Conservation (phyloP, 805 yeast genomes). For the Helenozyma baotianmanensis region DNA sequence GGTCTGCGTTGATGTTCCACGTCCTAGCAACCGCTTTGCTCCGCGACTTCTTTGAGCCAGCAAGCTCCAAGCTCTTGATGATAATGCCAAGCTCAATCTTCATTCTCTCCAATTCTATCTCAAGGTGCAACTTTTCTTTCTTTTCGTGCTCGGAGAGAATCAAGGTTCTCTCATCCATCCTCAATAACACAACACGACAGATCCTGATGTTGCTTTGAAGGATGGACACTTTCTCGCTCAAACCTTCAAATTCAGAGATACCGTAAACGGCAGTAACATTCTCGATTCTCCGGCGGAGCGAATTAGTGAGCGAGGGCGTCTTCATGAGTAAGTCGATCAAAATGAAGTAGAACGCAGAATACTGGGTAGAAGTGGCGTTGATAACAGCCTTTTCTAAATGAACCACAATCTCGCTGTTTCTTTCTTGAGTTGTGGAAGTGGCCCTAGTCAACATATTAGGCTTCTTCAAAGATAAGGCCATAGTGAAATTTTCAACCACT, state of each 20-base stretch:
- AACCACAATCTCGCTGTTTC: constrained; percentile 25
- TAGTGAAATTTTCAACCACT: constrained; percentile 31
- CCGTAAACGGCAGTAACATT: constrained; percentile 36
- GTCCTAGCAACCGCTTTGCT: constrained; percentile 7
- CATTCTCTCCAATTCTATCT: constrained; percentile 31
- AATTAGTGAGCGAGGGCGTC: constrained; percentile 22
- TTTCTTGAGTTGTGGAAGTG: constrained; percentile 14
- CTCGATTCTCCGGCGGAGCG: constrained; percentile 35
- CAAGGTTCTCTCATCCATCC: constrained; percentile 32
- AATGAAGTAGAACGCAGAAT: constrained; percentile 31
- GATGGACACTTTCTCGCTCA: constrained; percentile 24
- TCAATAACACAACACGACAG: constrained; percentile 33
- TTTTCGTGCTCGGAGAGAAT: constrained; percentile 18
- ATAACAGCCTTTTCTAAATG: constrained; percentile 36
- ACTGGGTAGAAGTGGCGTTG: constrained; percentile 36
- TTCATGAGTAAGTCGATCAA: constrained; percentile 33
- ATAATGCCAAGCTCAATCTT: constrained; percentile 30
- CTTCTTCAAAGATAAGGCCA: constrained; percentile 42
- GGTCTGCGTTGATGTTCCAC: constrained; percentile 44
- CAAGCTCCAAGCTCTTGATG: constrained; percentile 18
- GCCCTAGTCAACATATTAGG: constrained; percentile 51
- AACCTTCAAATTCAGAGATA: constrained; percentile 30
- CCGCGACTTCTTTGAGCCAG: constrained; percentile 7
- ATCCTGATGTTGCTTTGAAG: constrained; percentile 30
- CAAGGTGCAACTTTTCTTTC: constrained; percentile 19